These are phyloP conservation scores for Phalaenopsis hybrid DNA, from an alignment of 116 monocot species.

Conservation along the genomic window DNA sequence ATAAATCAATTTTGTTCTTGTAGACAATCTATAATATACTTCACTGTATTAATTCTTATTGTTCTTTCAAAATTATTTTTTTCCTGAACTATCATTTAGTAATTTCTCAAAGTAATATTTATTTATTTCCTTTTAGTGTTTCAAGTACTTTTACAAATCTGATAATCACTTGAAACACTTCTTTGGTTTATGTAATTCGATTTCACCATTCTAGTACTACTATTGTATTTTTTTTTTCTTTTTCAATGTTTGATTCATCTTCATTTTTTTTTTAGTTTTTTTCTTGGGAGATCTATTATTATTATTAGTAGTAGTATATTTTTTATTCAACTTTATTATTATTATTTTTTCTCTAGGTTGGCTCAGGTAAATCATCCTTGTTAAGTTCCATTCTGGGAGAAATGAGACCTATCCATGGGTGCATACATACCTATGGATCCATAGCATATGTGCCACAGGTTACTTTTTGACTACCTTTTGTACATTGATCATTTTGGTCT, in stretches of 20 bases:
- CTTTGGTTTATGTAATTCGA: neutral
- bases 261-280: neutral
- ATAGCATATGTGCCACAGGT: conserved; percentile 94
- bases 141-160: neutral
- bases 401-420: conserved; percentile 58
- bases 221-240: neutral
- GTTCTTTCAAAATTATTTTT: no score
- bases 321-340: neutral
- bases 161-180: neutral
- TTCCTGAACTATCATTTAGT: neutral
- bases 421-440: conserved; percentile 47
- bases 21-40: no score
- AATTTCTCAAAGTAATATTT: neutral
- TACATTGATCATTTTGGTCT: neutral
- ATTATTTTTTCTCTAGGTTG: conserved; percentile 49
- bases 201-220: neutral
- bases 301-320: no score
- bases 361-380: conserved; percentile 92
- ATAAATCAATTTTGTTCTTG: no score
- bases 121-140: neutral
- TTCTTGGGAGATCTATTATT: neutral
- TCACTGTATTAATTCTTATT: no score
- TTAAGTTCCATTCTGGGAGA: conserved; percentile 79
- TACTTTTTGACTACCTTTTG: neutral
- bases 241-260: neutral